Evolutionary conservation across 2,329 filamentous ascomycete genomes (phyloP).

Genomic region (Verticillium tricorpus): DNA sequence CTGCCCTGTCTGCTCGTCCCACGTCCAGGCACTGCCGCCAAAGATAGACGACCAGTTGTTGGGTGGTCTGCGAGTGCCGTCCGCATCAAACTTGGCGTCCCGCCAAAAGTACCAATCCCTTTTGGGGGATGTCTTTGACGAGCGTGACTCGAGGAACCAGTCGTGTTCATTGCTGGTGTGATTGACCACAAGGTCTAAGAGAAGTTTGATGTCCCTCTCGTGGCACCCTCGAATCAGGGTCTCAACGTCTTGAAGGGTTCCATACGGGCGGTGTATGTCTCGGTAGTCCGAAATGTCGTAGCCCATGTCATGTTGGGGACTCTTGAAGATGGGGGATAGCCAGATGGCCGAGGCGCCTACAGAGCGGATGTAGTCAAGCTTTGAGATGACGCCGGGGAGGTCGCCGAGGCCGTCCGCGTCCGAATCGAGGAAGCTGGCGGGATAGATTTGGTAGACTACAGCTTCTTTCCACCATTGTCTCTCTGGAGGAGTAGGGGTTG

Average conservation of each 20-base stretch:
- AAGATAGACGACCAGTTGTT: conserved; percentile 40
- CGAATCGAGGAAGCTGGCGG: conserved; percentile 22
- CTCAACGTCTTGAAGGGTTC: conserved; percentile 61
- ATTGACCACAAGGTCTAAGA: conserved; percentile 24
- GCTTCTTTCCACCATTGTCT: conserved; percentile 49
- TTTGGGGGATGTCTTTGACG: conserved; percentile 42
- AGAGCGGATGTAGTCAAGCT: conserved; percentile 21
- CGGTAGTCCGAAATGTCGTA: conserved; percentile 61
- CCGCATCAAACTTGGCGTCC: conserved; percentile 30
- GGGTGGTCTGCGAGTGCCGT: conserved; percentile 31
- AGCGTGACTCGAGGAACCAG: conserved; percentile 54
- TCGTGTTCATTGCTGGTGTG: conserved; percentile 34
- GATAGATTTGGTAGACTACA: conserved; percentile 53
- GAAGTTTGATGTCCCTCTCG: conserved; percentile 20
- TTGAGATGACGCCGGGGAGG: conserved; percentile 17
- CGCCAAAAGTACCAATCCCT: conserved; percentile 55
- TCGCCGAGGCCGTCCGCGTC: conserved; percentile 18
- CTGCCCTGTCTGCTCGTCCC: conserved; percentile 28
- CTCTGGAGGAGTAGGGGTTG: conserved; percentile 1
- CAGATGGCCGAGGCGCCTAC: conserved; percentile 16
- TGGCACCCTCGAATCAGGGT: conserved; percentile 55
- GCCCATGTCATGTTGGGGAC: conserved; percentile 57
- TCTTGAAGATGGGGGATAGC: conserved; percentile 23
- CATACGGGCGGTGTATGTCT: conserved; percentile 43
- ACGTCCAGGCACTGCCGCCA: conserved; percentile 30